Evolutionary conservation across 2,329 filamentous ascomycete genomes (phyloP).

Genomic region (Paracamarosporium sp.): DNA sequence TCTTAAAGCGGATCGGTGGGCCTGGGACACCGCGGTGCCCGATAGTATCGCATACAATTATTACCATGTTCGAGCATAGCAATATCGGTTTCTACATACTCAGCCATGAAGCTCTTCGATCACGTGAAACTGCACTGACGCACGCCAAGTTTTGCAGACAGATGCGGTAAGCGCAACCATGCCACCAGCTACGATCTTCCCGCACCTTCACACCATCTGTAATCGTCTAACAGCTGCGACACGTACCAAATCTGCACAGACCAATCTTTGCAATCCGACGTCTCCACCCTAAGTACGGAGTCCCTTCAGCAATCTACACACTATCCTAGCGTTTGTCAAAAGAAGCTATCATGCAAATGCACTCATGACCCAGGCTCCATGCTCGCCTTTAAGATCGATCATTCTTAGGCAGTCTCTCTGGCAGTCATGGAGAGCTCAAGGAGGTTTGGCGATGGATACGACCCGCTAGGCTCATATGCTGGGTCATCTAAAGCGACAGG

Average conservation of each 20-base stretch:
- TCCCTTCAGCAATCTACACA: neutral
- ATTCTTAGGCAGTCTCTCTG: neutral
- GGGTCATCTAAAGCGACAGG: slow-evolving; percentile 26
- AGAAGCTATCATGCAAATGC: neutral
- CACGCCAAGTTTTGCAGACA: slow-evolving; percentile 1
- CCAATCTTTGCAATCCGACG: too few species aligned
- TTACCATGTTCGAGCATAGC: too few species aligned
- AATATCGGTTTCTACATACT: too few species aligned
- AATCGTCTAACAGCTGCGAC: neutral
- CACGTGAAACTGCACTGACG: neutral
- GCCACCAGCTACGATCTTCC: neutral
- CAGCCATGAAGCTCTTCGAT: neutral
- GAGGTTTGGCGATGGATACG: slow-evolving; percentile 26
- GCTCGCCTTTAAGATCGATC: neutral
- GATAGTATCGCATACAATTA: too few species aligned
- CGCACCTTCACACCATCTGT: neutral
- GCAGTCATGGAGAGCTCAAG: slow-evolving; percentile 28
- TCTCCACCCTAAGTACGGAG: neutral
- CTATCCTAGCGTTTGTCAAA: neutral
- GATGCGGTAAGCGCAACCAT: neutral
- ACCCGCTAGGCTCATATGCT: slow-evolving; percentile 31
- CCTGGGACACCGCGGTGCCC: too few species aligned
- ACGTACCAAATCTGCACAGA: too few species aligned
- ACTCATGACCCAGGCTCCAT: neutral
- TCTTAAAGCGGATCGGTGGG: neutral